Conservation (phyloP, 108 stramenopile genomes). For the Chaetoceros tenuissimus region DNA sequence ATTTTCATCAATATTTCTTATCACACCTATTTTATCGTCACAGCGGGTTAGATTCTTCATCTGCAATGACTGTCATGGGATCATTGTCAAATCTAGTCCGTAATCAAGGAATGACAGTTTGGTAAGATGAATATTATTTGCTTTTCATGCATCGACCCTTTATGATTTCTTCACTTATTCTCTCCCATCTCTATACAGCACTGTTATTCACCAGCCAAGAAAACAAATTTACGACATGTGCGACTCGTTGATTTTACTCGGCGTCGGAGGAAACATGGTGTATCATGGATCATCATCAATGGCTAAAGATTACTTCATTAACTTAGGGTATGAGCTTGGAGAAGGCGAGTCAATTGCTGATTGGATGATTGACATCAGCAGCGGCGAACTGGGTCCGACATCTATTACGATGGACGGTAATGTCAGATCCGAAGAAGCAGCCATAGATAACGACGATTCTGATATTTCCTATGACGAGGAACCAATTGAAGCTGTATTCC, state of each 20-base stretch:
- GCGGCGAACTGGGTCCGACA: conserved; percentile 17
- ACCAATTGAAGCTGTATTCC: background rate
- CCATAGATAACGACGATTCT: no score
- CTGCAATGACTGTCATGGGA: conserved; percentile 39
- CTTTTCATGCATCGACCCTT: no score
- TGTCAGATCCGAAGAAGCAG: no score
- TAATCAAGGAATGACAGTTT: conserved; percentile 44
- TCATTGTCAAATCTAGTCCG: conserved; percentile 24
- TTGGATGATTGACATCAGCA: conserved; percentile 38
- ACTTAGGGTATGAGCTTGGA: conserved; percentile 19
- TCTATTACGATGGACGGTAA: background rate
- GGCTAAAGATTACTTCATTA: conserved; percentile 18
- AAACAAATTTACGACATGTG: conserved; percentile 67
- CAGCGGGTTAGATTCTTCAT: conserved; percentile 32
- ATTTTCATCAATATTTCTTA: background rate
- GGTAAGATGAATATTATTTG: no score
- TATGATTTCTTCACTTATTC: no score
- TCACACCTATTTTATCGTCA: background rate
- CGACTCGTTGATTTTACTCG: conserved; percentile 69
- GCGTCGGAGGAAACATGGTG: conserved; percentile 38
- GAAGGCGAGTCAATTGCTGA: conserved; percentile 30
- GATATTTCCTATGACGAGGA: no score
- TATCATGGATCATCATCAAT: conserved; percentile 27
- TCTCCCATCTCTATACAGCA: no score
- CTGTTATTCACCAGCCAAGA: conserved; percentile 78